Conservation (phyloP, 129 eudicot genomes). For the Erigeron canadensis region DNA sequence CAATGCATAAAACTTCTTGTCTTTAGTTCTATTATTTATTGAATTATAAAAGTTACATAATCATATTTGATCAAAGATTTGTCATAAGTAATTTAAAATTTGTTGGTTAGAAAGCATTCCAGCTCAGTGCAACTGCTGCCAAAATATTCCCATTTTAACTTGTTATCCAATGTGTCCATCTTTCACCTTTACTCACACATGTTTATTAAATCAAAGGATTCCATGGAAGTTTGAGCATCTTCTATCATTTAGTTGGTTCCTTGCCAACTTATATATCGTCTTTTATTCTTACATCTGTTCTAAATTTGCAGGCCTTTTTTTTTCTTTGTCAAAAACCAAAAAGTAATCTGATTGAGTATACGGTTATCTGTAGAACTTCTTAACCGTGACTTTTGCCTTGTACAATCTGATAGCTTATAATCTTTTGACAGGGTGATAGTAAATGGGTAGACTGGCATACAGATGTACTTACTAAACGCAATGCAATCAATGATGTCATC, state of each 20-base stretch:
- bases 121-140: neutral
- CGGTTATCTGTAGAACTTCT: too few species aligned
- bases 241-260: neutral
- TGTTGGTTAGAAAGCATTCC: neutral
- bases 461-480: constrained; percentile 76
- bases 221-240: neutral
- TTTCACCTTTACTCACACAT: neutral
- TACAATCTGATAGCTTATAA: constrained; percentile 1
- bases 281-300: neutral
- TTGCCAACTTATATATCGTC: neutral
- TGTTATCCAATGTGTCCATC: neutral
- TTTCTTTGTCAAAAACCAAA: too few species aligned
- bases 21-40: neutral
- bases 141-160: neutral
- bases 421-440: constrained; percentile 62
- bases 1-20: neutral
- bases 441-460: constrained; percentile 95
- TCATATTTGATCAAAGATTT: neutral
- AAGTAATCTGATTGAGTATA: too few species aligned
- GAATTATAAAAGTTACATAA: neutral
- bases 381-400: neutral
- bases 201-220: constrained; percentile 8
- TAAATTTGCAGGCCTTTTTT: neutral
- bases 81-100: neutral
- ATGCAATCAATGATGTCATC: constrained; percentile 73